A percentile compares a stretch with the other conserved stretches of the same genome.
Conservation (phyloP, 2,329 filamentous ascomycete genomes). For the Stachybotrys chlorohalonatus region DNA sequence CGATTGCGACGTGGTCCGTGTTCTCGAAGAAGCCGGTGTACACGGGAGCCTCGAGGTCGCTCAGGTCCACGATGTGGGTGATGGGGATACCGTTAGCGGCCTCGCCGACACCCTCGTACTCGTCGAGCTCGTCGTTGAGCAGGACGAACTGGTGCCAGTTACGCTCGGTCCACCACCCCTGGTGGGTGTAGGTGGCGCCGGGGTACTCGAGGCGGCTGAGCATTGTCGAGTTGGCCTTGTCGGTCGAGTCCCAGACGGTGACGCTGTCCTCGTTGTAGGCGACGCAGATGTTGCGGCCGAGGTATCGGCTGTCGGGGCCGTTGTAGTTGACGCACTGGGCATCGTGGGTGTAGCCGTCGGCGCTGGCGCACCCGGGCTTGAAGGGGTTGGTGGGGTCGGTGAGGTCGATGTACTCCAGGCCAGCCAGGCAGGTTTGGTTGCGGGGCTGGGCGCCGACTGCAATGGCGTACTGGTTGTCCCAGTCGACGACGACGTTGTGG, state of each 20-base stretch:
- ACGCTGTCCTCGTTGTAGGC: constrained; percentile 1
- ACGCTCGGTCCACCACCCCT: constrained; percentile 41
- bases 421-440: constrained; percentile 30
- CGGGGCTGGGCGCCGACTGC: constrained; percentile 33
- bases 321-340: background rate
- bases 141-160: constrained; percentile 28
- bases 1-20: constrained; percentile 26
- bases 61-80: constrained; percentile 39
- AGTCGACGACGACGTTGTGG: constrained; percentile 42
- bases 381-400: constrained; percentile 42
- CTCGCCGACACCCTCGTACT: constrained; percentile 23
- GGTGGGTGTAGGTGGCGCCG: constrained; percentile 45
- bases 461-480: constrained; percentile 37
- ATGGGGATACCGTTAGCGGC: constrained; percentile 5
- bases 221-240: constrained; percentile 33
- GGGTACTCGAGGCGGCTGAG: constrained; percentile 43
- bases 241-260: constrained; percentile 25
- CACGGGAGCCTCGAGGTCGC: constrained; percentile 24
- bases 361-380: constrained; percentile 34
- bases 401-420: constrained; percentile 51
- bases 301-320: background rate
- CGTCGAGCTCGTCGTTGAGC: constrained; percentile 44
- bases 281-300: background rate
- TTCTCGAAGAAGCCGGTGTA: constrained; percentile 29
- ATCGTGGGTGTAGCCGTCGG: background rate